phyloP scores from a whole-genome alignment of 768 basidiomycete species.

The Lentinula lateritia region DNA sequence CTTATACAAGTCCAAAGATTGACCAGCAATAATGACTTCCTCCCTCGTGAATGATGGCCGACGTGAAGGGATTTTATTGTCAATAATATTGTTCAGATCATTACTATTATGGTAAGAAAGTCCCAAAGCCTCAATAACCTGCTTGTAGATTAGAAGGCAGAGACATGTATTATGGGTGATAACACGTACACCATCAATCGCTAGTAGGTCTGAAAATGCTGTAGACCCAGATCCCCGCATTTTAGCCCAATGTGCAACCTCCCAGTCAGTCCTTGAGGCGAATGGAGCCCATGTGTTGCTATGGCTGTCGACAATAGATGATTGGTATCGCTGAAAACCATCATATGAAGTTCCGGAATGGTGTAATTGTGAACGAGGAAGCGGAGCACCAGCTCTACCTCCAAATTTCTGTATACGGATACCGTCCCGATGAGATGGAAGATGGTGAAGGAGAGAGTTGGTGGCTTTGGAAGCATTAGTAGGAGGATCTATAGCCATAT shows the following conservation, averaged over 20 bases:
- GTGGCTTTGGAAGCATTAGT: background rate
- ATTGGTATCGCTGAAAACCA: background rate
- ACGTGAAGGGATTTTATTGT: conserved; percentile 16
- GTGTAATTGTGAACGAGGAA: background rate
- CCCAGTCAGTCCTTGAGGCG: conserved; percentile 13
- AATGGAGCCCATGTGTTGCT: background rate
- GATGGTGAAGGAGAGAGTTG: background rate
- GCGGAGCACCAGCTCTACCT: background rate
- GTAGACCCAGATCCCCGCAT: conserved; percentile 14
- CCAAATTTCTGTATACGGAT: background rate
- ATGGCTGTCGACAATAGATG: background rate
- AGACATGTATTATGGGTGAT: conserved; percentile 15
- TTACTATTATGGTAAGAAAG: conserved; percentile 25
- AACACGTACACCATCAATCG: conserved; percentile 22
- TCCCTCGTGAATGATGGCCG: conserved; percentile 20
- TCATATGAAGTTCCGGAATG: background rate
- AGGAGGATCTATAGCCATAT: background rate
- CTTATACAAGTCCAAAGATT: conserved; percentile 24
- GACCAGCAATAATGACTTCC: conserved; percentile 21
- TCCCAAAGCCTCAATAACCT: conserved; percentile 20
- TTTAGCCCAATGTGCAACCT: conserved; percentile 23
- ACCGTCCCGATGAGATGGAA: background rate
- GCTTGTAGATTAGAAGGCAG: background rate
- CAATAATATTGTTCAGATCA: conserved; percentile 26
- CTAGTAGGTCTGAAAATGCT: conserved; percentile 16